phyloP scores from a whole-genome alignment of 1,284 basidiomycete genomes.

The Testicularia cyperi region DNA sequence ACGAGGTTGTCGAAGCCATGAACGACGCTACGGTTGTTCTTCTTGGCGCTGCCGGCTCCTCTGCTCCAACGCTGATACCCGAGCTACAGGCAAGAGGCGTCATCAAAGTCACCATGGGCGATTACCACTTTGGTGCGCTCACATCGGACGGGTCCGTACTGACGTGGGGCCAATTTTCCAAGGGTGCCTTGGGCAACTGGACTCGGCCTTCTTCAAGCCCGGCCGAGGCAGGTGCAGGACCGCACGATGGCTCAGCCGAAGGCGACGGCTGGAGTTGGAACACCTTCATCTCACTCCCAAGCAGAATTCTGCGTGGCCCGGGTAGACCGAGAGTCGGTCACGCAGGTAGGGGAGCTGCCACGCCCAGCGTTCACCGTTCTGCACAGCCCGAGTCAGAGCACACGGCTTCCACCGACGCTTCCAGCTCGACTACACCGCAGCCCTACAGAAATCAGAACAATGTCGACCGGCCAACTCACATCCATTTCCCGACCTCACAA shows the following conservation, averaged over 20 bases:
- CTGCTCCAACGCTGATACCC: slow-evolving; percentile 68
- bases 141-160: slow-evolving; percentile 74
- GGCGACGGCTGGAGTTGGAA: slow-evolving; percentile 3
- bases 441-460: too few relatives aligned
- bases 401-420: too few relatives aligned
- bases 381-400: too few relatives aligned
- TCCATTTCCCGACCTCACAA: not conserved
- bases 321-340: slow-evolving; percentile 9
- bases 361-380: too few relatives aligned
- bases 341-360: slow-evolving; percentile 2
- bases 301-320: not conserved
- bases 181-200: slow-evolving; percentile 80
- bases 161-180: slow-evolving; percentile 78
- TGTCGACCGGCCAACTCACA: not conserved
- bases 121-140: slow-evolving; percentile 84
- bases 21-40: slow-evolving; percentile 36
- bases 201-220: slow-evolving; percentile 1
- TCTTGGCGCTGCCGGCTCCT: slow-evolving; percentile 47
- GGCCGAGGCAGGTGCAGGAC: not conserved
- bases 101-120: slow-evolving; percentile 81
- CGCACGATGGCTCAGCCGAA: too few relatives aligned
- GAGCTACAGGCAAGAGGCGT: slow-evolving; percentile 72
- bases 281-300: slow-evolving; percentile 6
- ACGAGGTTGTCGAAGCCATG: not conserved
- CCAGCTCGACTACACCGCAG: too few relatives aligned